Percentiles rank a stretch among this genome's conserved stretches.
Conservation (phyloP, 75 land plant species). For the Sequoiadendron giganteum region DNA sequence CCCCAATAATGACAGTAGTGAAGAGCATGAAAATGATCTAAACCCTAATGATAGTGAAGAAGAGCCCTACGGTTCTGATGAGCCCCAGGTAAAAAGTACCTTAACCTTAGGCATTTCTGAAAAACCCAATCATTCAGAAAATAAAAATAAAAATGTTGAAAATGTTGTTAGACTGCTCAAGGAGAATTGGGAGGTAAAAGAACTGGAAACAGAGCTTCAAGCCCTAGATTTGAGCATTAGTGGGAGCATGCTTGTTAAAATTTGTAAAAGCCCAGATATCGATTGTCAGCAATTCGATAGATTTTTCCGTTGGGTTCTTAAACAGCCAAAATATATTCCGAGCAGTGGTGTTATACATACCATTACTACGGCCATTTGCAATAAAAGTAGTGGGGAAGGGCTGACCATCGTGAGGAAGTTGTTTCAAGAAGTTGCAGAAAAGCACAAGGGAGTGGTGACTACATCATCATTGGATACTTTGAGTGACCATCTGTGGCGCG, state of each 20-base stretch:
- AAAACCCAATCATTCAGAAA: not conserved
- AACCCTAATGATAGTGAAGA: not conserved
- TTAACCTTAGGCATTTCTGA: not conserved
- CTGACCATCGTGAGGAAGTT: constrained; percentile 49
- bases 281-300: constrained; percentile 26
- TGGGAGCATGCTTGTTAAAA: constrained; percentile 34
- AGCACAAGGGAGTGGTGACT: constrained; percentile 29
- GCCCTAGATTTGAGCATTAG: constrained; percentile 29
- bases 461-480: constrained; percentile 38
- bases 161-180: constrained; percentile 15
- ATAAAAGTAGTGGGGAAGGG: constrained; percentile 6
- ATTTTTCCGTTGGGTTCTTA: constrained; percentile 40
- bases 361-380: constrained; percentile 29
- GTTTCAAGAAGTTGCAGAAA: constrained; percentile 45
- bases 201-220: constrained; percentile 28
- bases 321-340: constrained; percentile 13
- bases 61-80: not conserved
- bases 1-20: too few species aligned
- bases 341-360: constrained; percentile 13
- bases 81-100: not conserved
- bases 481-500: constrained; percentile 25
- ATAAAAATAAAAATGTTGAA: not conserved
- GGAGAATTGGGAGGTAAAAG: constrained; percentile 34
- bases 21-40: not conserved
- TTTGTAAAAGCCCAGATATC: constrained; percentile 30